A percentile compares a stretch with the other conserved stretches of the same genome.
Conservation (phyloP, 805 yeast species). For the Spathaspora girioi region DNA sequence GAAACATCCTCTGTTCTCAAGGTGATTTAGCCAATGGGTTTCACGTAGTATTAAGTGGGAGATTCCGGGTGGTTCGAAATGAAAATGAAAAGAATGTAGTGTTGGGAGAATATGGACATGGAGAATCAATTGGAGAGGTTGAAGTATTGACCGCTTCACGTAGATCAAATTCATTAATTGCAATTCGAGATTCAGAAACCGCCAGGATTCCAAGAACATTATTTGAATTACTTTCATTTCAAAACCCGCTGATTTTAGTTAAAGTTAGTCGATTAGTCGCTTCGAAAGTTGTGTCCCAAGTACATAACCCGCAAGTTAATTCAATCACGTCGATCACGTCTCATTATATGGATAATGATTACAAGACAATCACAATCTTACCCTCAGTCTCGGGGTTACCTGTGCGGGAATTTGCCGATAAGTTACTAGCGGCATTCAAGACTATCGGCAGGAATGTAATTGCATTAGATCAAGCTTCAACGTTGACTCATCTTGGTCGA, state of each 20-base stretch:
- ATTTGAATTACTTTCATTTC: slow-evolving; percentile 78
- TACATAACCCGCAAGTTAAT: slow-evolving; percentile 3
- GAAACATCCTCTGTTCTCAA: slow-evolving; percentile 72
- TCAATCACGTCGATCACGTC: slow-evolving; percentile 12
- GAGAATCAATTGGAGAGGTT: slow-evolving; percentile 91
- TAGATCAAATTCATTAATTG: slow-evolving; percentile 67
- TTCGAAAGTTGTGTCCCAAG: slow-evolving; percentile 32
- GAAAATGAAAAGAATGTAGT: slow-evolving; percentile 23
- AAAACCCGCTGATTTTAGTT: slow-evolving; percentile 86
- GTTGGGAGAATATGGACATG: slow-evolving; percentile 84
- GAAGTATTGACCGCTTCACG: slow-evolving; percentile 84
- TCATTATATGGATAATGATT: slow-evolving; percentile 42
- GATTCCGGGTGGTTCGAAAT: slow-evolving; percentile 61
- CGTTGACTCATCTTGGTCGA: slow-evolving; percentile 76
- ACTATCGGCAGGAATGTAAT: slow-evolving; percentile 71
- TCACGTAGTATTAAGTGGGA: slow-evolving; percentile 83
- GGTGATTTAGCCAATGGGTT: slow-evolving; percentile 89
- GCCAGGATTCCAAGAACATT: slow-evolving; percentile 89
- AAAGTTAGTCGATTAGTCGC: slow-evolving; percentile 89
- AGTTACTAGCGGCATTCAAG: slow-evolving; percentile 65
- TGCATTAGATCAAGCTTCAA: slow-evolving; percentile 78
- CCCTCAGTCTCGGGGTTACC: slow-evolving; percentile 85
- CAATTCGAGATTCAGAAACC: slow-evolving; percentile 89
- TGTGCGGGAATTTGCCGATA: slow-evolving; percentile 77
- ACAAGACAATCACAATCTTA: slow-evolving; percentile 78